phyloP scores from a whole-genome alignment of 495 filamentous ascomycete species.

The Endocarpon pusillum region DNA sequence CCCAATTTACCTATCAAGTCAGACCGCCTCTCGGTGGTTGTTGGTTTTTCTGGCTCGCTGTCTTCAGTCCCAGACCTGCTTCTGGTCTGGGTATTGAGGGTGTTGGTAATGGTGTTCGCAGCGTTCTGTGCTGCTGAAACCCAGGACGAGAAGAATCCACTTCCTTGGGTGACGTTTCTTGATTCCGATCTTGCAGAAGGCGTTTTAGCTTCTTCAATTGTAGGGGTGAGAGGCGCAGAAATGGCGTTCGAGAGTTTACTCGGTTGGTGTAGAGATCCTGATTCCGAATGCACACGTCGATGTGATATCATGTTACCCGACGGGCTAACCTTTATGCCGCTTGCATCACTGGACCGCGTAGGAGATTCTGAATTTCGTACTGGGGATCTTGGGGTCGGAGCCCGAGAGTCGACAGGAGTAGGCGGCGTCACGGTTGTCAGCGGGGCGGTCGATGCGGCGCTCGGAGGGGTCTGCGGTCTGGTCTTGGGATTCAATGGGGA shows the following conservation, averaged over 20 bases:
- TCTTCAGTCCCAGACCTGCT: conserved; percentile 18
- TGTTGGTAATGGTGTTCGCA: conserved; percentile 69
- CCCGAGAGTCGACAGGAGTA: conserved; percentile 25
- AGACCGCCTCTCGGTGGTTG: conserved; percentile 8
- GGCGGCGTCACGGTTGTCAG: conserved; percentile 38
- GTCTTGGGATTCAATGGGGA: conserved; percentile 8
- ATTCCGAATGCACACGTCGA: conserved; percentile 48
- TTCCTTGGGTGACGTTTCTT: conserved; percentile 19
- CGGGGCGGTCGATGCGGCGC: conserved; percentile 24
- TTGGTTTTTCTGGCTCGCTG: conserved; percentile 14
- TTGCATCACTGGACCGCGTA: conserved; percentile 14
- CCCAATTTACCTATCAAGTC: conserved; percentile 17
- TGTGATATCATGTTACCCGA: conserved; percentile 66
- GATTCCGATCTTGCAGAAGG: conserved; percentile 21
- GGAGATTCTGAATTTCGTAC: conserved; percentile 22
- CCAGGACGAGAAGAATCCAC: conserved; percentile 83
- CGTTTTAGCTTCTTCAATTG: conserved; percentile 40
- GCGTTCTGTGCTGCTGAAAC: conserved; percentile 90
- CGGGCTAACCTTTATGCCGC: conserved; percentile 26
- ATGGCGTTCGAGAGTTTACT: conserved; percentile 80
- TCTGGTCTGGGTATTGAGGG: conserved; percentile 43
- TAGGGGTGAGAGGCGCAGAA: conserved; percentile 56
- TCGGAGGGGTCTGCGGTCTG: conserved; percentile 26
- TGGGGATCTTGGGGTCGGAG: conserved; percentile 11
- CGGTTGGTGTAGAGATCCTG: conserved; percentile 47